These are phyloP conservation scores for Sechiopsis laciniata DNA, from an alignment of 306 rosid species.

Conservation along the genomic window DNA sequence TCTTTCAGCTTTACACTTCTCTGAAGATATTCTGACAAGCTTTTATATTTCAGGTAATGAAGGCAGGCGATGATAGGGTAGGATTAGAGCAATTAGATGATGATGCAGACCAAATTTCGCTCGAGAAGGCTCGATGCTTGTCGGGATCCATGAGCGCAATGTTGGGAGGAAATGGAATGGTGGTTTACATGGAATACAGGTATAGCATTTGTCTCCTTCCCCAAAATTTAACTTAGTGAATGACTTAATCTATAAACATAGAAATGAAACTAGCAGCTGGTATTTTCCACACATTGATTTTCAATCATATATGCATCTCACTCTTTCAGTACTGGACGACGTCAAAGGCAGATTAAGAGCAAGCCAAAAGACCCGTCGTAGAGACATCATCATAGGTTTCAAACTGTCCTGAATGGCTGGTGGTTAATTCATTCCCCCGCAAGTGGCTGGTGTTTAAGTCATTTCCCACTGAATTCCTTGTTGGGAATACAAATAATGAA, in stretches of 20 bases:
- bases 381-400: conserved; percentile 40
- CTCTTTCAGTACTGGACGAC: conserved; percentile 50
- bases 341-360: conserved; percentile 60
- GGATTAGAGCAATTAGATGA: too few relatives aligned
- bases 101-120: too few relatives aligned
- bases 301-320: neutral
- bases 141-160: too few relatives aligned
- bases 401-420: neutral
- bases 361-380: conserved; percentile 93
- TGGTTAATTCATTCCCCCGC: too few relatives aligned
- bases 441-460: neutral
- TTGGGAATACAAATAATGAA: too few relatives aligned
- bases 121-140: too few relatives aligned
- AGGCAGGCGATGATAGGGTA: too few relatives aligned
- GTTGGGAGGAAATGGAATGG: too few relatives aligned
- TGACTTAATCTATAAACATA: neutral
- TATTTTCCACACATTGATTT: neutral
- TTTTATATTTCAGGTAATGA: too few relatives aligned
- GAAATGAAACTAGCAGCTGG: neutral
- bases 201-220: neutral
- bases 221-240: neutral
- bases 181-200: too few relatives aligned
- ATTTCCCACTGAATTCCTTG: neutral
- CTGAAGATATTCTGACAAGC: too few relatives aligned
- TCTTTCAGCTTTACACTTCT: too few relatives aligned